A percentile compares a stretch with the other conserved stretches of the same genome.
phyloP scores from a whole-genome alignment of 441 rosid genomes.

The Populus hybrid region DNA sequence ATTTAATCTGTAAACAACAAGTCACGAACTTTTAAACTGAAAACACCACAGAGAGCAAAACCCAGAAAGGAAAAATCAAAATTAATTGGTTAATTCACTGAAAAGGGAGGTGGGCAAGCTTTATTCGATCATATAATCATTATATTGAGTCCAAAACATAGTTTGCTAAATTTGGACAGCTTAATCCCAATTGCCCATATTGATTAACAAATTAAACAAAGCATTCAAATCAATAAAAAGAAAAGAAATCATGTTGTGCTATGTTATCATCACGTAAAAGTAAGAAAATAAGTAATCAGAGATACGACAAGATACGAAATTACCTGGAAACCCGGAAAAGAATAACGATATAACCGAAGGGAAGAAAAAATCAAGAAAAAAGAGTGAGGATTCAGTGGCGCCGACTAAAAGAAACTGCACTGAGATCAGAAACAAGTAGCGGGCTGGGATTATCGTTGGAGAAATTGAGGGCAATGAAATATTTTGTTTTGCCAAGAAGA shows the following conservation, averaged over 20 bases:
- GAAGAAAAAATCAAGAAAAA: not conserved
- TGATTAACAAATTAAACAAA: constrained; percentile 1
- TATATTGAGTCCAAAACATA: not conserved
- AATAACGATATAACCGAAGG: constrained; percentile 4
- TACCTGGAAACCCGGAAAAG: constrained; percentile 35
- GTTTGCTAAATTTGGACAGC: constrained; percentile 7
- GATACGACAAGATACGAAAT: constrained; percentile 17
- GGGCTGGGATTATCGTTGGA: not conserved
- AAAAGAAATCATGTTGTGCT: not conserved
- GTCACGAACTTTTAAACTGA: not conserved
- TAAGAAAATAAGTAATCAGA: constrained; percentile 4
- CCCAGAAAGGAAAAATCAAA: not conserved
- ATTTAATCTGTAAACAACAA: not conserved
- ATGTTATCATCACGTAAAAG: not conserved
- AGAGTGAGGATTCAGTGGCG: not conserved
- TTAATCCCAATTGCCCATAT: constrained; percentile 15
- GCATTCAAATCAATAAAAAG: not conserved
- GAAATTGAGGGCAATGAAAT: not conserved
- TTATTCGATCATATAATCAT: not conserved
- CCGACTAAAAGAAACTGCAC: constrained; percentile 2
- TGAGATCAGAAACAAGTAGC: not conserved
- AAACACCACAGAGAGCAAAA: not conserved
- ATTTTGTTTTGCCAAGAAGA: not conserved
- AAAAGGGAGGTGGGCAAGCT: not conserved
- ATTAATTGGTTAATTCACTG: not conserved